Conservation (phyloP, 208 protist genomes). For the Crithidia bombi region DNA sequence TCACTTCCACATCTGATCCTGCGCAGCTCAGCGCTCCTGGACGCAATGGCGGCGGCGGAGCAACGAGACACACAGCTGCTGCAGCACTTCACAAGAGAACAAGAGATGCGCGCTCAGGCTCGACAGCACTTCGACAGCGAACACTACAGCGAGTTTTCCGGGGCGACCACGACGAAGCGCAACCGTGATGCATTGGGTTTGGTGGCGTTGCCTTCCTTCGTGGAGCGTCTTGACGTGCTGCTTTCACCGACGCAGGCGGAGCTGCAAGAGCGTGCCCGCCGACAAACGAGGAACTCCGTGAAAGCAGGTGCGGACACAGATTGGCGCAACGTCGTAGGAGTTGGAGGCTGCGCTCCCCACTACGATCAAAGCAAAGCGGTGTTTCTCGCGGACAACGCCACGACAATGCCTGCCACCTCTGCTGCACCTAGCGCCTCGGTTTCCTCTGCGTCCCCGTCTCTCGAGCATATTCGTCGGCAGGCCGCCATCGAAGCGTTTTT, state of each 20-base stretch:
- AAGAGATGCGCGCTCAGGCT: neutral
- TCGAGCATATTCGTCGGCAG: slow-evolving; percentile 31
- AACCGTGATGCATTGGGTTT: slow-evolving; percentile 32
- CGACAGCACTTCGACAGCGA: neutral
- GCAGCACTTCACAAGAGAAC: neutral
- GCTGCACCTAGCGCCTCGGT: neutral
- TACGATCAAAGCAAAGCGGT: neutral
- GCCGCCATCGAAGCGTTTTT: slow-evolving; percentile 43
- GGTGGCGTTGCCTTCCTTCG: slow-evolving; percentile 57
- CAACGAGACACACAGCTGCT: slow-evolving; percentile 6
- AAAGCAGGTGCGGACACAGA: slow-evolving; percentile 6
- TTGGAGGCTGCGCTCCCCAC: too few relatives aligned
- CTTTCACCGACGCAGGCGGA: slow-evolving; percentile 34
- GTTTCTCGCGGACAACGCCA: neutral
- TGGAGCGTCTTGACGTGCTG: slow-evolving; percentile 50
- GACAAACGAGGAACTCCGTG: neutral
- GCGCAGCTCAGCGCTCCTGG: slow-evolving; percentile 29
- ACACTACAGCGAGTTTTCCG: neutral
- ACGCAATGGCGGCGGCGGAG: slow-evolving; percentile 37
- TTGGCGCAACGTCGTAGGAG: neutral
- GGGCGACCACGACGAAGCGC: neutral
- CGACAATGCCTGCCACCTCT: neutral
- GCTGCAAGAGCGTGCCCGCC: neutral
- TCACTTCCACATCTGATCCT: slow-evolving; percentile 13
- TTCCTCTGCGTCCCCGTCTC: neutral